A percentile compares a stretch with the other conserved stretches of the same genome.
Conservation (phyloP, 495 filamentous ascomycete species). For the Talaromyces adpressus region DNA sequence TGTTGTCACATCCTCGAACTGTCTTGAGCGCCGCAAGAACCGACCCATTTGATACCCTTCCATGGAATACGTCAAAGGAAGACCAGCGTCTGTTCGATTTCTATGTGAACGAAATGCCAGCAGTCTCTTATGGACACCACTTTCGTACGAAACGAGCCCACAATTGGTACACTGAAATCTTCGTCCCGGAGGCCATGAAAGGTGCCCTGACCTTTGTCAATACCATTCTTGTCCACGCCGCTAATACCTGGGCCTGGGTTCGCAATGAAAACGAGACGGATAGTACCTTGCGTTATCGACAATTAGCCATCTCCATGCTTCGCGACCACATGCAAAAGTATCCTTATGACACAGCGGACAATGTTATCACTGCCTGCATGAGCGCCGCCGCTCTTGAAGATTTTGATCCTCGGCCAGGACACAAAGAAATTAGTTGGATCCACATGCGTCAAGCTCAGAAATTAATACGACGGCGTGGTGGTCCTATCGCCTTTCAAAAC, state of each 20-base stretch:
- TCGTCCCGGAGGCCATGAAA: constrained; percentile 34
- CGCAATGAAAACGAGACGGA: constrained; percentile 23
- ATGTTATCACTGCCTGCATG: constrained; percentile 30
- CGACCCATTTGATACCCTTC: constrained; percentile 30
- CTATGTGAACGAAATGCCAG: constrained; percentile 33
- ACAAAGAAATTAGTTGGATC: constrained; percentile 29
- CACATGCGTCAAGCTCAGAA: constrained; percentile 33
- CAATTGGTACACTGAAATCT: constrained; percentile 31
- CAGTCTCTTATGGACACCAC: constrained; percentile 30
- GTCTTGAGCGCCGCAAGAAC: constrained; percentile 31
- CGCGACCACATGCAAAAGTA: constrained; percentile 22
- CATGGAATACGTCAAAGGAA: constrained; percentile 23
- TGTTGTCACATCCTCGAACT: constrained; percentile 25
- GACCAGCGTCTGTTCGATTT: constrained; percentile 31
- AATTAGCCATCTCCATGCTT: constrained; percentile 26
- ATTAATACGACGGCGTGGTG: constrained; percentile 32
- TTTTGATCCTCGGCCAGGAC: constrained; percentile 31
- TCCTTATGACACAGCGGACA: constrained; percentile 27
- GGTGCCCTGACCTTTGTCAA: constrained; percentile 32
- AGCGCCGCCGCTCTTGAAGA: constrained; percentile 36
- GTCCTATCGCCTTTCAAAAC: constrained; percentile 28
- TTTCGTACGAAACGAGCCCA: constrained; percentile 27
- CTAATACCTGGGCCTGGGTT: constrained; percentile 33
- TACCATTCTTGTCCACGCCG: constrained; percentile 29
- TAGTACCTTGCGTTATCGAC: constrained; percentile 21